Base-by-base conservation (phyloP, 2,329 filamentous ascomycete genomes). In the Trichophyton benhamiae region DNA sequence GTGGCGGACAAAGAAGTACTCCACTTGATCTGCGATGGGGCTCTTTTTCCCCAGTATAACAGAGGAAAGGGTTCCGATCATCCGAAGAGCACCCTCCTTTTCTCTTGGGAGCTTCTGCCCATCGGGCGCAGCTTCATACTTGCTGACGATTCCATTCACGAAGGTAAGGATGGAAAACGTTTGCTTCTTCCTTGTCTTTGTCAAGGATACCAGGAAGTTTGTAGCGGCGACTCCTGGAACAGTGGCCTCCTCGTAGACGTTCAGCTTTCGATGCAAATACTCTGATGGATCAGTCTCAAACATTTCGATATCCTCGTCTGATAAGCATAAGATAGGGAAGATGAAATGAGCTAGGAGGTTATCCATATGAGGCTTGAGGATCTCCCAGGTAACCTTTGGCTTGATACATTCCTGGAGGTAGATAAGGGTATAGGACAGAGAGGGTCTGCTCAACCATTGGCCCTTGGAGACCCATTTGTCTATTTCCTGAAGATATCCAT, bases 21-120 rank as follows among this genome's bases (percentile, higher is more conserved):
- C 94, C 62, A 97, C 91, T 75, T 97, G 91, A 71, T 96, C 88
- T 41, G 92, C 94, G 66, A 99, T 96, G 0, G 94, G 94, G 71
- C 91, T 96, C 82, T 97, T 97, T 82, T 97, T 99, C 67, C 91
- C 90, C 41, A 99, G 81, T 57, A 99, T 95, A 59, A 99, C 92
- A 36, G 90, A 89, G 0, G 94, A 89, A 55, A 99, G 79, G 0
- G 92, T 96, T 27, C 91, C 94, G 70, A 99, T 97, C 90, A 99
- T 97, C 64, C 94, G 84, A 70, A 99, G 76, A 57, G 94, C 94
- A 69, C 94, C 94, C 75, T 99, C 94, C 80, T 99, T 99, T 72
- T 94, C 90, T 60, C 95, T 82, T 63, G 95, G 89, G 73, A 92
- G 89, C 82, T 96, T 97, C 78, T 94, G 87, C 64, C 88, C 87